Conservation (phyloP, 768 basidiomycete genomes). For the Neoboletus subvelutipes region DNA sequence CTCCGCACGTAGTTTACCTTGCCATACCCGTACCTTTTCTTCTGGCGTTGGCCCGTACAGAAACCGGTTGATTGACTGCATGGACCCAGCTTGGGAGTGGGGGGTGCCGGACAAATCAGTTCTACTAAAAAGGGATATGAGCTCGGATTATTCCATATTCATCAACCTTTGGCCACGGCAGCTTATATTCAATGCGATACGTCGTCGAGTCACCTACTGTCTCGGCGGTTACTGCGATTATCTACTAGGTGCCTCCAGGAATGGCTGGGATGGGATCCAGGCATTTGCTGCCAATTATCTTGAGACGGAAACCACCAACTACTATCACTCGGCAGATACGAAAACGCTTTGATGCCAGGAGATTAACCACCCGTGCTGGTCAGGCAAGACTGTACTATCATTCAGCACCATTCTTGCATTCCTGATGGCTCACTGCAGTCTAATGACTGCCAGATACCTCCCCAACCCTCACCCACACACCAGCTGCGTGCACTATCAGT, state of each 20-base stretch:
- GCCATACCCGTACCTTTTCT: conserved; percentile 92
- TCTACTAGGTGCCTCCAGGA: not conserved
- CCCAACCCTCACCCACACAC: not conserved
- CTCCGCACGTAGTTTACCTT: conserved; percentile 79
- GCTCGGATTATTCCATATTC: conserved; percentile 5
- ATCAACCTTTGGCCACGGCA: not conserved
- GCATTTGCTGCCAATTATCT: not conserved
- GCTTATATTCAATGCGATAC: not conserved
- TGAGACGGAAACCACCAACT: not conserved
- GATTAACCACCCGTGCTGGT: not conserved
- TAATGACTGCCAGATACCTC: not conserved
- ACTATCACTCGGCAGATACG: not conserved
- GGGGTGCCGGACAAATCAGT: not conserved
- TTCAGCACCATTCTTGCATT: not conserved
- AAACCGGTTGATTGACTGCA: conserved; percentile 90
- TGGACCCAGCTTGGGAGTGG: conserved; percentile 31
- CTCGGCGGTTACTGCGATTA: too few species aligned
- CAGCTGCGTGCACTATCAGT: not conserved
- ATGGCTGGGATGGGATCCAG: not conserved
- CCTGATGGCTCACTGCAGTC: not conserved
- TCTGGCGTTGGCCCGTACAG: conserved; percentile 96
- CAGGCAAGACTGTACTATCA: not conserved
- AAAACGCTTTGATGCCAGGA: not conserved
- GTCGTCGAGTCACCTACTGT: too few species aligned
- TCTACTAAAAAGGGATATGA: conserved; percentile 18